Evolutionary conservation across 225 moss, liverwort and hornwort genomes (phyloP), one percentile per base, ranked within the genome.

Genomic region (Pleurozium schreberi): DNA sequence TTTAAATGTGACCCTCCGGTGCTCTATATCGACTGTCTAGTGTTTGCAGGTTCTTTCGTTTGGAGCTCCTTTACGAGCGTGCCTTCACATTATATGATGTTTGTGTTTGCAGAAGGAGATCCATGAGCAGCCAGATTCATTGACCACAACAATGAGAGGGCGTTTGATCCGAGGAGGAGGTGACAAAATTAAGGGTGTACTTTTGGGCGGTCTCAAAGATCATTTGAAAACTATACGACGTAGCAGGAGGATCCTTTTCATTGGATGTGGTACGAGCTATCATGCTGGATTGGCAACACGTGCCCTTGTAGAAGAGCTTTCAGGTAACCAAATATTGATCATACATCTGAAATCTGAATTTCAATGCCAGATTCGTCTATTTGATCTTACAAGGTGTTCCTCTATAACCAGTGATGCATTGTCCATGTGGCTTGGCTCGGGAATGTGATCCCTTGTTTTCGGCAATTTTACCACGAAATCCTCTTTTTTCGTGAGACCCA

Each of bases 191-290:
- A 99, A 97, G 90, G 96, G 96, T 86, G 99, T 99, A 28, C 96
- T 99, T 73, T 91, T 99, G 63, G 99, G 99, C 66, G 99, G 99
- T 77, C 95, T 99, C 50, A 99, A 96, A 91, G 97, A 96, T 68
- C 98, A 97, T 91, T 80, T 99, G 64, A 95, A 90, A 91, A 96
- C 94, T 42, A 97, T 99, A 33, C 92, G 99, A 73, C 95, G 97
- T 59, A 99, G 99, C 84, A 89, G 99, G 88, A 91, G 99, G 85
- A 93, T 99, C 59, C 93, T 99, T 76, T 99, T 99, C 83, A 97
- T 99, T 89, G 99, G 99, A 89, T 99, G 99, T 89, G 99, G 99
- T 63, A 97, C 99, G n/a, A 99, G 99, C 89, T 97, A 96, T 91
- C 95, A 99, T 92, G 99, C 99, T 86, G 99, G 97, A 76, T 89